These are phyloP conservation scores for Theobroma grandiflorum DNA, from an alignment of 441 rosid genomes.

Conservation along the genomic window DNA sequence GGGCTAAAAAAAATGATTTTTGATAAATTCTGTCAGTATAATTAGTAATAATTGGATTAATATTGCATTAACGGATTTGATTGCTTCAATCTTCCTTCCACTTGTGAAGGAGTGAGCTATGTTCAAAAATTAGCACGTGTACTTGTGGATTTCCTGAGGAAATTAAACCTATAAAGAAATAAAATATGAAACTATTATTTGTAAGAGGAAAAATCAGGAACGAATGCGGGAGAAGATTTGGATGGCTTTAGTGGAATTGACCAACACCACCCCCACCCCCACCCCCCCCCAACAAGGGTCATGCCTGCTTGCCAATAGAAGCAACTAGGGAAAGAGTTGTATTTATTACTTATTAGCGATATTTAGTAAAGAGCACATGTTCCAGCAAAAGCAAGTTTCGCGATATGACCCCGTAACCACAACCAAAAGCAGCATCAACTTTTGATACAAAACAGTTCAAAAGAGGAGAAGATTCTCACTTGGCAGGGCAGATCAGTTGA, in stretches of 20 bases:
- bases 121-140: too few relatives aligned
- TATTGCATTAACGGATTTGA: too few relatives aligned
- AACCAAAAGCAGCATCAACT: not conserved
- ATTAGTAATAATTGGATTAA: too few relatives aligned
- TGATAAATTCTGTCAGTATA: too few relatives aligned
- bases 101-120: too few relatives aligned
- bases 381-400: slow-evolving; percentile 9
- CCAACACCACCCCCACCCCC: too few relatives aligned
- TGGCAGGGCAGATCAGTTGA: not conserved
- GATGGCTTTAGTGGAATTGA: not conserved
- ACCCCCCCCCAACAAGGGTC: not conserved
- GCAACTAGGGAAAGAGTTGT: not conserved
- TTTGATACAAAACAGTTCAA: not conserved
- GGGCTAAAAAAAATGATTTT: too few relatives aligned
- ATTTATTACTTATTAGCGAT: not conserved
- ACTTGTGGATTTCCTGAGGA: not conserved
- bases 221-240: not conserved
- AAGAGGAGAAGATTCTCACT: too few relatives aligned
- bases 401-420: not conserved
- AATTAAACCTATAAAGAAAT: not conserved
- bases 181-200: not conserved
- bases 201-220: not conserved
- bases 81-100: too few relatives aligned
- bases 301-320: not conserved
- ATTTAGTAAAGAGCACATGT: not conserved